These are phyloP conservation scores for Blechomonas ayalai DNA, from an alignment of 208 protist genomes.

Conservation along the genomic window DNA sequence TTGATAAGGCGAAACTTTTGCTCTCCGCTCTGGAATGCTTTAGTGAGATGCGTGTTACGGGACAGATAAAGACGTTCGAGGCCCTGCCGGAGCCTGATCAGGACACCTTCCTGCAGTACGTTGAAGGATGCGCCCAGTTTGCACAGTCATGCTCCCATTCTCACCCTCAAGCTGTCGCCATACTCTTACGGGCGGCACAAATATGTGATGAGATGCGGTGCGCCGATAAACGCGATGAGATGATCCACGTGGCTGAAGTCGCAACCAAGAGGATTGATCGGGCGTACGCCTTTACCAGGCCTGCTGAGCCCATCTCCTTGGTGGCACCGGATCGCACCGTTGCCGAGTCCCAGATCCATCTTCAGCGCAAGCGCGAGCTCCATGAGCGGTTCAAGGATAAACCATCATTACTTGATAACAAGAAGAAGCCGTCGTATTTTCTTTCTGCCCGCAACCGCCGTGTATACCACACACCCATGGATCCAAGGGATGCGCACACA, in stretches of 20 bases:
- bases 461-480: slow-evolving; percentile 33
- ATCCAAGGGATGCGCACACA: slow-evolving; percentile 14
- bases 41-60: slow-evolving; percentile 67
- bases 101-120: slow-evolving; percentile 85
- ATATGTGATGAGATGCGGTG: slow-evolving; percentile 90
- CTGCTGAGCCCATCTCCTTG: slow-evolving; percentile 26
- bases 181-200: slow-evolving; percentile 66
- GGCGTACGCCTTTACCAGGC: slow-evolving; percentile 68
- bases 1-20: slow-evolving; percentile 79
- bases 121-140: slow-evolving; percentile 63
- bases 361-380: slow-evolving; percentile 37
- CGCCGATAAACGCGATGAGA: slow-evolving; percentile 71
- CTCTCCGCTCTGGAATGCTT: slow-evolving; percentile 85
- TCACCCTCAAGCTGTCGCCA: slow-evolving; percentile 69
- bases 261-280: slow-evolving; percentile 62
- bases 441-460: slow-evolving; percentile 43
- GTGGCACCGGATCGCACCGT: too few species aligned
- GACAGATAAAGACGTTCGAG: slow-evolving; percentile 53
- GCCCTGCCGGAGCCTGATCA: slow-evolving; percentile 69
- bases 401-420: slow-evolving; percentile 33
- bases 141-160: slow-evolving; percentile 76
- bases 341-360: too few species aligned
- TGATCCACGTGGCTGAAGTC: slow-evolving; percentile 68
- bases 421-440: slow-evolving; percentile 23
- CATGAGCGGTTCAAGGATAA: slow-evolving; percentile 44